Evolutionary conservation across 306 rosid genomes (phyloP), one percentile per base, ranked within the genome.

Genomic region (Citrullus amarus): DNA sequence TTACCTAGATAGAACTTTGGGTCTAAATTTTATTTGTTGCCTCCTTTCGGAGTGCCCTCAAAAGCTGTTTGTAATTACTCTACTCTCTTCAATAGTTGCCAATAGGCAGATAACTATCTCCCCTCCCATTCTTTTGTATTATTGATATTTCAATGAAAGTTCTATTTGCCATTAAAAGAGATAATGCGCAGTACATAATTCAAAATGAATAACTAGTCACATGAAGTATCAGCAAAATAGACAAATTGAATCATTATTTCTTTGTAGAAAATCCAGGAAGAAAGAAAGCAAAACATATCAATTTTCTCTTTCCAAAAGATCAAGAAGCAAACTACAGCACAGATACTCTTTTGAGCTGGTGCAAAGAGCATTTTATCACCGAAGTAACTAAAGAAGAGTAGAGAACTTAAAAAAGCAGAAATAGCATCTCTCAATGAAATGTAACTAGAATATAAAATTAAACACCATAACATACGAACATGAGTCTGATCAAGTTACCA

Each of bases 401-500:
- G 67, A 68, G 55, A 68, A 44, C 36, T 38, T 38, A 8, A 18
- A 6, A n/a, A 66, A 12, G 0, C 25, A 38, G 39, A n/a, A 44
- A 22, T 22, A 20, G 6, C 76, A 46, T 22, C 12, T 39, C 46
- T 8, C 39, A 70, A 13, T 44, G 18, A 72, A 71, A 9, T 69
- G 48, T 79, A 55, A 66, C 58, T 70, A 79, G 25, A 58, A 67
- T 59, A 78, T 38, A 77, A 39, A 76, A 76, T 55, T n/a, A 32
- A 79, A 51, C 39, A 58, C 1, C 36, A n/a, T 76, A 58, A 39
- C 54, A 77, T 7, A 41, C 57, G 77, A 73, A 73, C 28, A 51
- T 11, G 25, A 57, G 54, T 13, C 16, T 8, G 57, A 77, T 38
- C 8, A 66, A 73, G 16, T 60, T 88, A 88, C 91, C 89, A 6